Conservation (phyloP, 2,329 filamentous ascomycete species). For the Talaromyces marneffei region DNA sequence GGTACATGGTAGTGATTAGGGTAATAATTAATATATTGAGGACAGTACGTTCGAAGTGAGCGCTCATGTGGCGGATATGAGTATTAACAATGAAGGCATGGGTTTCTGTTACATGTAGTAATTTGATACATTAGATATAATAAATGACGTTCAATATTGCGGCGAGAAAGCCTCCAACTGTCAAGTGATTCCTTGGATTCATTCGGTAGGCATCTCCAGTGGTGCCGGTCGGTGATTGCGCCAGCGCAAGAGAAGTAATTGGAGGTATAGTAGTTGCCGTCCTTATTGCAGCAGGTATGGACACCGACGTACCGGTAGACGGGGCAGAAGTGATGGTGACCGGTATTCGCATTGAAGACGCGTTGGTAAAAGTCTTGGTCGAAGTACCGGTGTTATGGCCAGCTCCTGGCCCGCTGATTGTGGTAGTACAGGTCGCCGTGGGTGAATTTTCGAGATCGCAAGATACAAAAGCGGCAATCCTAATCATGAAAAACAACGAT, state of each 20-base stretch:
- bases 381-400: neutral
- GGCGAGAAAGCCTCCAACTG: neutral
- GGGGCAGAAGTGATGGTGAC: conserved; percentile 1
- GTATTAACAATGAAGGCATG: neutral
- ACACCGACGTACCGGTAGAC: neutral
- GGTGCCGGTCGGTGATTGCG: neutral
- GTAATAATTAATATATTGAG: neutral
- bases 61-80: neutral
- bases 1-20: neutral
- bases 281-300: neutral
- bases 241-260: neutral
- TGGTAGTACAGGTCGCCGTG: conserved; percentile 1
- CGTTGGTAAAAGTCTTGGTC: neutral
- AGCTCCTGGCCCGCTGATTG: conserved; percentile 1
- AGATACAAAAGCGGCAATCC: conserved; percentile 1
- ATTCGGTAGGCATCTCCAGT: neutral
- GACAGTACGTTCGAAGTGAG: neutral
- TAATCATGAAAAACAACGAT: neutral
- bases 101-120: neutral
- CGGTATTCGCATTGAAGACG: neutral
- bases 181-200: neutral
- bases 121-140: neutral
- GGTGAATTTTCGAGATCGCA: neutral
- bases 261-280: neutral
- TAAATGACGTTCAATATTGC: neutral